Base-by-base conservation (phyloP, 768 basidiomycete species). In the Holtermanniella nyarrowii region DNA sequence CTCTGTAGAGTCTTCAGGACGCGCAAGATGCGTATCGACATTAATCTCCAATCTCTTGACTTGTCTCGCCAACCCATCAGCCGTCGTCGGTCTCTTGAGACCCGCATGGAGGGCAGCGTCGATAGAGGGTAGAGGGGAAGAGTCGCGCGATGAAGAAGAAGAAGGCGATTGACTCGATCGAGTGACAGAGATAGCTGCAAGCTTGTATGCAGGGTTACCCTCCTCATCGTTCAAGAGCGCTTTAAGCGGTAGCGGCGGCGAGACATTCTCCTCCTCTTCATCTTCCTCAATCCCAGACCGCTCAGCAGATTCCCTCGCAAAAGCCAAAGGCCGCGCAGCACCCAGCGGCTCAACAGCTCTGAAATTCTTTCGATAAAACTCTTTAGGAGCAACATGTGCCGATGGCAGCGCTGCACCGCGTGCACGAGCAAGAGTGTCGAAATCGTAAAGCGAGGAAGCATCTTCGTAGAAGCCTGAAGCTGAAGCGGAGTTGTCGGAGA, bases 341-440 rank as follows among this genome's bases (percentile, higher is more conserved):
- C 62, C 63, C 23, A 68, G 58, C 2, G 66, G 66, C 18, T 61
- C 59, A 16, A 68, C 66, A 37, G 64, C 61, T 26, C 66, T 41
- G 37, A 65, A 68, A 0, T 61, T 61, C 57, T 68, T 68, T 52
- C 62, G 62, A 56, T 64, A 61, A 56, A 59, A 68, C n/a, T 68
- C 63, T 22, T 56, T 55, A 13, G 61, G 61, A 13, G 64, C 62
- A 39, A 63, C 46, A 1, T 62, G 65, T 21, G 63, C 59, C 18
- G 46, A 10, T n/a, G 53, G 50, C 13, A 60, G 24, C 16, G 27
- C 61, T 60, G 4, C 49, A 43, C 18, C 53, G 42, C 1, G 56
- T 54, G 13, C 65, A 55, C 13, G 63, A 65, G 31, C 66, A 42
- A 68, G 65, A 12, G 58, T 55, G 18, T 37, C 48, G 42, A 51